Base-by-base conservation (phyloP, 257 asterid species). In the Osmanthus fragrans region DNA sequence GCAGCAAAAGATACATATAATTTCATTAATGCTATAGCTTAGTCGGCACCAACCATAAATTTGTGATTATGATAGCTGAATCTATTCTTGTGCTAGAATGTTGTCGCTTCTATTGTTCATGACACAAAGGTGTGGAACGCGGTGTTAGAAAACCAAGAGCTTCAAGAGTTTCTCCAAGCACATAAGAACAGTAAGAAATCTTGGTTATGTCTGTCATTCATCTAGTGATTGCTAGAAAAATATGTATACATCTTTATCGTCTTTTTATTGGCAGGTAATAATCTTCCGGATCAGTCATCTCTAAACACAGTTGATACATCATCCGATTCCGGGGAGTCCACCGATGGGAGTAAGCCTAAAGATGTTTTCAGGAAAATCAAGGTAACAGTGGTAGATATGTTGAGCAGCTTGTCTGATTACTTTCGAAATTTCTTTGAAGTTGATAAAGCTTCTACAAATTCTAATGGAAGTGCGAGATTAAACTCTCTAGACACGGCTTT, bases 111-210 rank as follows among this genome's bases (percentile, higher is more conserved):
- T 37, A 89, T 93, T 82, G 97, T 93, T 23, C 80, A 84, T 45
- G 97, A 93, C 78, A 88, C 86, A 42, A 91, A 90, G 77, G 98
- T 93, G 11, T 93, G 98, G 98, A 82, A 85, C 4, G 93, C 97
- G 0, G 93, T 93, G 10, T 71, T 87, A 66, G 85, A 80, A 70
- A 93, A 91, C 72, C 83, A 81, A 34, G 89, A 83, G 73, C 92
- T 93, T 65, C 96, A 85, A 80, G 88, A 77, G 71, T 93, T 81
- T 83, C 81, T 93, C 42, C 86, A 78, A 36, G 83, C 90, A 0
- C 93, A 90, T 8, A 83, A 73, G 23, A 81, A 80, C 36, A 19
- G 92, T 87, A 82, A 82, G 87, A 58, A 34, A 37, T 36, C 27
- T 4, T 39, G 32, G 19, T 36, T 18, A 19, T 12, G 29, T 58